phyloP scores from a whole-genome alignment of 2,329 filamentous ascomycete species.

The Scedosporium dehoogii region DNA sequence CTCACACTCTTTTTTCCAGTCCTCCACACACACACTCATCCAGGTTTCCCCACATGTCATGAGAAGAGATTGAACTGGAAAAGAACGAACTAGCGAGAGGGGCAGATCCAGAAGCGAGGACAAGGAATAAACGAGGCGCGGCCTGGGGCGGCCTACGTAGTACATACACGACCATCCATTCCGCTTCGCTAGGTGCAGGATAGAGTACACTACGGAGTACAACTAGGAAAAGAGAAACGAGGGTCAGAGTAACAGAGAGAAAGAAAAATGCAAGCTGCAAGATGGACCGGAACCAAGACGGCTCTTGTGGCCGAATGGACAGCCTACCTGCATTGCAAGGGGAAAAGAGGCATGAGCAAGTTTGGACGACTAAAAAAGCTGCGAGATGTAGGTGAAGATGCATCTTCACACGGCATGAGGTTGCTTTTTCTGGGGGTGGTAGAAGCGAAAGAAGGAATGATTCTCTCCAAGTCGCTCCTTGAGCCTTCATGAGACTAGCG shows the following conservation, averaged over 20 bases:
- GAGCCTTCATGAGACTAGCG: no score
- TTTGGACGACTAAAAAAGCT: conserved; percentile 1
- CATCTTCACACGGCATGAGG: not conserved
- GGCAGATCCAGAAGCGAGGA: no score
- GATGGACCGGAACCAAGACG: not conserved
- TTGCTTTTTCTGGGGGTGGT: not conserved
- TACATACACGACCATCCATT: not conserved
- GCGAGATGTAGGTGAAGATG: not conserved
- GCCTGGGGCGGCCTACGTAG: no score
- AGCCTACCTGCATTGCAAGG: not conserved
- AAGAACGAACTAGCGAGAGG: no score
- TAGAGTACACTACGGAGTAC: no score
- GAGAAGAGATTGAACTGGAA: no score
- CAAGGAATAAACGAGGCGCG: no score
- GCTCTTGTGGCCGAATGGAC: not conserved
- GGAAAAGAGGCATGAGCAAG: not conserved
- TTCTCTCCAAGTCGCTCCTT: not conserved
- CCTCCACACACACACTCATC: no score
- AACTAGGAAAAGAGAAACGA: not conserved
- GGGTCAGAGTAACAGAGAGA: not conserved
- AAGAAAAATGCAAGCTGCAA: not conserved
- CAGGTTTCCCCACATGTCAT: no score
- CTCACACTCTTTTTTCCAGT: no score
- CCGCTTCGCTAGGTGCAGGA: not conserved
- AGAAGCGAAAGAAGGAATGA: not conserved